phyloP scores from a whole-genome alignment of 768 basidiomycete genomes.

The Agaricus subrufescens region DNA sequence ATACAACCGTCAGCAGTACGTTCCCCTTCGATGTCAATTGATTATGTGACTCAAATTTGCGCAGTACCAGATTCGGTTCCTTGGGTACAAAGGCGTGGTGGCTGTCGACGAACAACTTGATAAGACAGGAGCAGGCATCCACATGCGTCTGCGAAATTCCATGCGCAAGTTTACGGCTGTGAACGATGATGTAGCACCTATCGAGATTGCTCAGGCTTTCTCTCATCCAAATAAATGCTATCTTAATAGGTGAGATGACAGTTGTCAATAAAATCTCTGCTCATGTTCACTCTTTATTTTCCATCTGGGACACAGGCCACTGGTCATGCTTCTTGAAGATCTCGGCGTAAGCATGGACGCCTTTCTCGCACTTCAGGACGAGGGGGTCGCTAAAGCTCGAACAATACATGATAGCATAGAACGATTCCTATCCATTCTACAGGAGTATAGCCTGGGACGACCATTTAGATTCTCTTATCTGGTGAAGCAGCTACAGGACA shows the following conservation, averaged over 20 bases:
- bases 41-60: neutral
- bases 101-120: constrained; percentile 55
- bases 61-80: constrained; percentile 76
- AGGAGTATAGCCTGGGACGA: constrained; percentile 38
- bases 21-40: neutral
- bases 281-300: neutral
- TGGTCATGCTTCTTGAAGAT: constrained; percentile 79
- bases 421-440: constrained; percentile 45
- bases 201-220: constrained; percentile 72
- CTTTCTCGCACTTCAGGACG: constrained; percentile 60
- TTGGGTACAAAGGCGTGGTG: constrained; percentile 83
- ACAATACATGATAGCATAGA: constrained; percentile 55
- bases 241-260: constrained; percentile 56
- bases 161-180: constrained; percentile 73
- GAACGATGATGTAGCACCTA: constrained; percentile 43
- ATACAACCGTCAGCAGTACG: constrained; percentile 60
- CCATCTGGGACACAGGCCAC: constrained; percentile 36
- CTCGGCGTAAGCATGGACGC: constrained; percentile 53
- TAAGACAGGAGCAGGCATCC: constrained; percentile 39
- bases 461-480: constrained; percentile 47
- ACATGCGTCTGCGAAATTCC: constrained; percentile 65
- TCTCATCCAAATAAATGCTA: constrained; percentile 55
- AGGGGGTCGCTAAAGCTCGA: constrained; percentile 49
- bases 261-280: neutral
- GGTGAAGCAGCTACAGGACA: constrained; percentile 41